A percentile compares a stretch with the other conserved stretches of the same genome.
These are phyloP conservation scores for Omphalotus guepiniiformis DNA, from an alignment of 768 basidiomycete genomes.

Conservation along the genomic window DNA sequence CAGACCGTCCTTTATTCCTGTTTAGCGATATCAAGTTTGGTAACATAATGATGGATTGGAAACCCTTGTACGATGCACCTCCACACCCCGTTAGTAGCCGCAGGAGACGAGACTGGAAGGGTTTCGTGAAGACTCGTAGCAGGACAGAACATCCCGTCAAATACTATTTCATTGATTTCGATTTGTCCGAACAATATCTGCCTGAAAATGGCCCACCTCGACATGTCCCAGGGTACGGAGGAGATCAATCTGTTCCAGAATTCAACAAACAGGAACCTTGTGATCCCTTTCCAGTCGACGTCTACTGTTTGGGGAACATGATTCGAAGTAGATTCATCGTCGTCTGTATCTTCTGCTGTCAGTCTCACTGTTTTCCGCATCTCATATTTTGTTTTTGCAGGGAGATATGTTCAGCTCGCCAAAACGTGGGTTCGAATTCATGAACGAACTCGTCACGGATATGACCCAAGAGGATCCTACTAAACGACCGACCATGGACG, in stretches of 20 bases:
- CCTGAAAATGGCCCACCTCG: background rate
- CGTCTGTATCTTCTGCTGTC: background rate
- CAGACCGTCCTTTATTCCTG: background rate
- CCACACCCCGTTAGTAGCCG: background rate
- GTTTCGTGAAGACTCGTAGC: conserved; percentile 15
- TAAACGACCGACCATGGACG: conserved; percentile 34
- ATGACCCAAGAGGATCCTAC: conserved; percentile 35
- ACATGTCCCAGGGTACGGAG: background rate
- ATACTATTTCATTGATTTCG: background rate
- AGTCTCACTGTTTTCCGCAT: background rate
- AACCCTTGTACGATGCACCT: background rate
- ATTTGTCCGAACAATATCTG: background rate
- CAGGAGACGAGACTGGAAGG: background rate
- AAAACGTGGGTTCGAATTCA: conserved; percentile 18
- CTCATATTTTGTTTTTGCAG: background rate
- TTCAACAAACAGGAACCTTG: background rate
- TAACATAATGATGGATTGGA: conserved; percentile 2
- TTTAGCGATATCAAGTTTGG: background rate
- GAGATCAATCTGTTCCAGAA: background rate
- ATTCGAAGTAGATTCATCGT: too few species aligned
- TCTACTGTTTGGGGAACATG: background rate
- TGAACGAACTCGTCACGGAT: conserved; percentile 26
- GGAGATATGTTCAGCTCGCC: background rate
- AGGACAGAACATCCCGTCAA: conserved; percentile 24
- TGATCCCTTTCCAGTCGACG: background rate